Percentiles rank a stretch among this genome's conserved stretches.
These are phyloP conservation scores for Globisporangium splendens DNA, from an alignment of 352 stramenopile species.

Conservation along the genomic window DNA sequence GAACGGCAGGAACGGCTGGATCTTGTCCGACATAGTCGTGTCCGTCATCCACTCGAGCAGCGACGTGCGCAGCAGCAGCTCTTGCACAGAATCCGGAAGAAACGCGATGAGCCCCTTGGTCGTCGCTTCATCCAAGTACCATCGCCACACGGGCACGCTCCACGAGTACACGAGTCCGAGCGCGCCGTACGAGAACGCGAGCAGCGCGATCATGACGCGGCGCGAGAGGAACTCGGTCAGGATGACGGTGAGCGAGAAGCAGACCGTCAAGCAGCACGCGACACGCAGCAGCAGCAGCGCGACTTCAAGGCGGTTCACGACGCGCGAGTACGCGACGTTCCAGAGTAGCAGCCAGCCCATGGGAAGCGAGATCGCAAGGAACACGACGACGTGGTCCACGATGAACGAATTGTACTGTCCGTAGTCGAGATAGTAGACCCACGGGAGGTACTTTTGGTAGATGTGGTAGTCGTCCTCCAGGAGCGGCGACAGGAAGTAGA, in stretches of 20 bases:
- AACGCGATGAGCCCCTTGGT: slow-evolving; percentile 57
- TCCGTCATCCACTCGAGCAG: slow-evolving; percentile 84
- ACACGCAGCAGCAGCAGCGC: slow-evolving; percentile 57
- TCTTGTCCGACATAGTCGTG: slow-evolving; percentile 62
- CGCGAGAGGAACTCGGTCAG: slow-evolving; percentile 75
- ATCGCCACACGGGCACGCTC: slow-evolving; percentile 73
- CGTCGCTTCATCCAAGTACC: slow-evolving; percentile 63
- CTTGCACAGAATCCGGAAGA: slow-evolving; percentile 49
- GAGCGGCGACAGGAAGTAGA: slow-evolving; percentile 55
- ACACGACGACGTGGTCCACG: slow-evolving; percentile 66
- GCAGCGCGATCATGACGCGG: slow-evolving; percentile 64
- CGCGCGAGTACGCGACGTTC: slow-evolving; percentile 59
- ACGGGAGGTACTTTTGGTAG: slow-evolving; percentile 52
- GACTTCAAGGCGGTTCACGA: slow-evolving; percentile 43
- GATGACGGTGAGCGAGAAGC: slow-evolving; percentile 67
- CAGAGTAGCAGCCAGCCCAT: slow-evolving; percentile 61
- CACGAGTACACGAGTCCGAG: slow-evolving; percentile 73
- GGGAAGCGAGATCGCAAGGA: slow-evolving; percentile 56
- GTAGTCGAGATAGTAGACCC: slow-evolving; percentile 52
- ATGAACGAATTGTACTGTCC: slow-evolving; percentile 71
- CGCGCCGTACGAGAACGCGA: slow-evolving; percentile 60
- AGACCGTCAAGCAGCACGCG: slow-evolving; percentile 60
- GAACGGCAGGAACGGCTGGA: slow-evolving; percentile 73
- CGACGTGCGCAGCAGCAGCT: slow-evolving; percentile 67
- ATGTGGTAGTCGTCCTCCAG: slow-evolving; percentile 48